Base-by-base conservation (phyloP, 164 flowering plant genomes). In the Vitis labrusca region DNA sequence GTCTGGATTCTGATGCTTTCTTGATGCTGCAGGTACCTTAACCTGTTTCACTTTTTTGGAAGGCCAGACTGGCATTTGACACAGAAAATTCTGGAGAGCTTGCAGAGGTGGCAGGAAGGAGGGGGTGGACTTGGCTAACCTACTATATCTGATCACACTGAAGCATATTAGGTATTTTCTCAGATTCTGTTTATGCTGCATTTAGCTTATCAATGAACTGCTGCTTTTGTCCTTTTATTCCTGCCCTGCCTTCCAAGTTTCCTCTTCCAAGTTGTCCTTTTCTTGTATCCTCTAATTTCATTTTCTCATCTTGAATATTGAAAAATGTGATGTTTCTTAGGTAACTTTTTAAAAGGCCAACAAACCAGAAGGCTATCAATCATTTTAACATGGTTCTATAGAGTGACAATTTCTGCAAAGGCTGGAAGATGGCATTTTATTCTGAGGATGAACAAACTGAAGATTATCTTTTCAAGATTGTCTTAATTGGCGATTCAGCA, bases 401-500 rank as follows among this genome's bases (percentile, higher is more conserved):
- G 74, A 59, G 68, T 54, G 27, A 19, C 23, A 37, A 50, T 59
- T 37, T 63, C 53, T 15, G 61, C 50, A 30, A 51, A 51, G 61
- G 27, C 63, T 68, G 14, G 61, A 74, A 71, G 53, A 88, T 88
- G 91, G 84, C 83, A 50, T 74, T 77, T 75, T 62, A 61, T 67
- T 70, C 85, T 6, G 87, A 78, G 59, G 90, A 82, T 27, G 86
- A 82, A 23, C 84, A 75, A 61, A 76, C 77, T 19, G 90, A 88
- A 71, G 90, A 88, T 75, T 88, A 88, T 71, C 90, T 88, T 61
- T 88, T 88, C 76, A 88, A 88, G 76, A 81, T 88, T 76, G 89
- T 88, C 69, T 60, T 88, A 32, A 81, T 88, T 64, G 92, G 92
- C 60, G 92, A 88, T 77, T 88, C 92, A 37, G 90, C 92, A 59